Evolutionary conservation across 225 moss, liverwort and hornwort species (phyloP).

Genomic region (Sphagnum contortum): DNA sequence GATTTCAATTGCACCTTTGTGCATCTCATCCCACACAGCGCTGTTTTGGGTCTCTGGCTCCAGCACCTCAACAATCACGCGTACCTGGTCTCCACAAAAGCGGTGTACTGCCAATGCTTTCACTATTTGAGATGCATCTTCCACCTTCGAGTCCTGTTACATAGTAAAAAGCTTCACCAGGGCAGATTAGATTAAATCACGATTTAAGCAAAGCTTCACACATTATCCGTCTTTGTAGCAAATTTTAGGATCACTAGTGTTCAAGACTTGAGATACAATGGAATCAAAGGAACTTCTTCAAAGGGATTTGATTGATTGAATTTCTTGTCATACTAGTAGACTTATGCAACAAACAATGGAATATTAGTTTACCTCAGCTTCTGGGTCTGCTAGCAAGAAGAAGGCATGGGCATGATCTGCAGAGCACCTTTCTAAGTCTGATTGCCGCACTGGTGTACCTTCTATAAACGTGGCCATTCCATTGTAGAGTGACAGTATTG

Average conservation of each 20-base stretch:
- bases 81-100: constrained; percentile 33
- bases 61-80: constrained; percentile 77
- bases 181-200: background rate
- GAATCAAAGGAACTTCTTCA: too few relatives aligned
- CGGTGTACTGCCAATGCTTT: constrained; percentile 83
- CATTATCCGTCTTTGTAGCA: too few relatives aligned
- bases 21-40: constrained; percentile 71
- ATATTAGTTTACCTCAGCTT: constrained; percentile 32
- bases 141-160: constrained; percentile 43
- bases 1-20: constrained; percentile 54
- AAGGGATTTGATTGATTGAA: too few relatives aligned
- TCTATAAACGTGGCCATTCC: constrained; percentile 84
- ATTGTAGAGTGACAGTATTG: constrained; percentile 55
- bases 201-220: background rate
- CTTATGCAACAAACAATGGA: too few relatives aligned
- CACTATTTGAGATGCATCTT: constrained; percentile 83
- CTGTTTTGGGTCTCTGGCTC: constrained; percentile 70
- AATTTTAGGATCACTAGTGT: background rate
- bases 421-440: constrained; percentile 61
- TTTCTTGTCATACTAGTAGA: too few relatives aligned
- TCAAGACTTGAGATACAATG: too few relatives aligned
- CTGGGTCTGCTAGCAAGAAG: constrained; percentile 69
- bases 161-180: background rate
- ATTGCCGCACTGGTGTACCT: constrained; percentile 69
- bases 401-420: constrained; percentile 69